Evolutionary conservation across 495 filamentous ascomycete genomes (phyloP), one percentile per base, ranked within the genome.

Genomic region (Penicillium lagena): DNA sequence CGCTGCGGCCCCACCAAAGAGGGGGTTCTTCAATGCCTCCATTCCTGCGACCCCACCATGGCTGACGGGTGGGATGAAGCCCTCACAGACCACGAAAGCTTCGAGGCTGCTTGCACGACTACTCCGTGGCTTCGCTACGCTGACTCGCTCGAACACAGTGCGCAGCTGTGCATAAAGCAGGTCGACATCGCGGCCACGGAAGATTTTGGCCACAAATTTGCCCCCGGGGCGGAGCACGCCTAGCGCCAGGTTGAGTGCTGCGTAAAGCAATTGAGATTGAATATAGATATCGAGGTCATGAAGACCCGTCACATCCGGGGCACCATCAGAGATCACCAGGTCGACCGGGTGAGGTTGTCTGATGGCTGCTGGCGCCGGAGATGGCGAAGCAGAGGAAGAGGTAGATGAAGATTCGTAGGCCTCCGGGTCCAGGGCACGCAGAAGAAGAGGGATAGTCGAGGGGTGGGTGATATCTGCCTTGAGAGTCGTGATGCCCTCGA

Each of bases 201-300:
- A 98, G 51, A 98, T 96, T 69, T 98, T 98, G 7, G 93, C 91
- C 8, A 98, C 90, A 54, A 98, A 98, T 52, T 86, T 94, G 41
- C 94, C 93, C 27, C 94, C 93, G 1, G 89, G 89, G 17, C 86
- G 84, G 34, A 98, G 78, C 30, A 96, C 88, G 59, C 89, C 91
- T 9, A 95, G 73, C 8, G 93, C 87, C 2, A 98, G 80, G 60
- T 95, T 95, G 12, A 98, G 76, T 0, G 93, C 93, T 2, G 90
- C 86, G 60, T 90, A 95, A 41, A 98, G 84, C 13, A 98, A 79
- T 65, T 96, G 91, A 4, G 87, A 88, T 64, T 98, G 93, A 12
- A 98, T 85, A 62, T 97, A 97, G 54, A 96, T 96, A 63, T 98
- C 93, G 7, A 98, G 76, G 64, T 98, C 93, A 61, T 98, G 93